Evolutionary conservation across 2,329 filamentous ascomycete genomes (phyloP).

Genomic region (Lachnellula hyalina): DNA sequence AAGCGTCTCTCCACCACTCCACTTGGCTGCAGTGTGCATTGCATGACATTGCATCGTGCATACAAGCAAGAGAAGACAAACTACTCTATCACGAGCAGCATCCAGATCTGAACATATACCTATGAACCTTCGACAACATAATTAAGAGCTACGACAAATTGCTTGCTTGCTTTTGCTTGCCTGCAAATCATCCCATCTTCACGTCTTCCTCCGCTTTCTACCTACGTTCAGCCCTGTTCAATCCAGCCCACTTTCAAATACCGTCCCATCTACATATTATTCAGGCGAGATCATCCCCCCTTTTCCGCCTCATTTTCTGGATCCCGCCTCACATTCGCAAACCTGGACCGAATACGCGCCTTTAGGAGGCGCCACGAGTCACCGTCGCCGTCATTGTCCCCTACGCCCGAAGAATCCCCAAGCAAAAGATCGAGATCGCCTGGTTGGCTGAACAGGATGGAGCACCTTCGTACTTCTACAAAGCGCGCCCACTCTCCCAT

Average conservation of each 20-base stretch:
- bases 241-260: neutral
- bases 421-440: conserved; percentile 14
- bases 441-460: conserved; percentile 28
- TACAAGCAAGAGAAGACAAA: neutral
- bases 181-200: conserved; percentile 9
- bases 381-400: conserved; percentile 19
- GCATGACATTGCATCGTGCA: neutral
- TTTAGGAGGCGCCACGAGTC: conserved; percentile 28
- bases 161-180: neutral
- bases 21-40: neutral
- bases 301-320: conserved; percentile 8
- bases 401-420: conserved; percentile 3
- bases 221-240: neutral
- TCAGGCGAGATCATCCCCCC: neutral
- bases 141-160: no score
- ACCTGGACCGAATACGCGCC: conserved; percentile 29
- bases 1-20: neutral
- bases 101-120: neutral
- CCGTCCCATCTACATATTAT: no score
- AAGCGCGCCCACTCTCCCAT: conserved; percentile 24
- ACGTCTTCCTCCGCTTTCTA: conserved; percentile 1
- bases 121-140: no score
- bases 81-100: neutral
- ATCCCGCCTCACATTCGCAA: conserved; percentile 9
- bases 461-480: conserved; percentile 21